Conservation (phyloP, 306 rosid species). For the Sphenostylis stenocarpa region DNA sequence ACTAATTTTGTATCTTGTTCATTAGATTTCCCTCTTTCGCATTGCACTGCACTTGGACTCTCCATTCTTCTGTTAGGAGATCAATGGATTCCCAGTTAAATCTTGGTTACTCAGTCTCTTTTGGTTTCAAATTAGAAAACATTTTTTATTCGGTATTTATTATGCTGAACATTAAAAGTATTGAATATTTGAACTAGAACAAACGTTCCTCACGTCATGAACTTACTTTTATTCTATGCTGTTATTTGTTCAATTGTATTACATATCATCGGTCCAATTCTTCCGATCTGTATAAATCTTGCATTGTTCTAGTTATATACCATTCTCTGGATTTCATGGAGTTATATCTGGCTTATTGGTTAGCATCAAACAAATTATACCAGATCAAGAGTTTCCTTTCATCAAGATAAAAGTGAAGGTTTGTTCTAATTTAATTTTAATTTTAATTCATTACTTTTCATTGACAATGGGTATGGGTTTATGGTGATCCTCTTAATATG, state of each 20-base stretch:
- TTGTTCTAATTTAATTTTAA: conserved; percentile 15
- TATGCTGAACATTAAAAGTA: neutral
- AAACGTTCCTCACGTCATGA: neutral
- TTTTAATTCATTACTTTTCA: conserved; percentile 18
- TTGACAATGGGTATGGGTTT: conserved; percentile 6
- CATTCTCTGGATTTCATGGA: conserved; percentile 93
- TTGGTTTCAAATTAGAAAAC: neutral
- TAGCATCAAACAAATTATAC: conserved; percentile 92
- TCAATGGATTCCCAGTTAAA: neutral
- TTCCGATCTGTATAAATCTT: conserved; percentile 14
- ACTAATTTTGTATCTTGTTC: neutral
- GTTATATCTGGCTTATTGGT: conserved; percentile 89
- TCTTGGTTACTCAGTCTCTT: neutral
- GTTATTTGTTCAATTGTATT: conserved; percentile 2
- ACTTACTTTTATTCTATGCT: neutral
- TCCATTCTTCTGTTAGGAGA: neutral
- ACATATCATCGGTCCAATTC: conserved; percentile 11
- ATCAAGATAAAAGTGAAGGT: conserved; percentile 80
- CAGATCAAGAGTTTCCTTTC: conserved; percentile 85
- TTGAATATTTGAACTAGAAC: neutral
- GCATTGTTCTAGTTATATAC: conserved; percentile 61
- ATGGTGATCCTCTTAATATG: conserved; percentile 28
- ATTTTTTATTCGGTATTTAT: neutral
- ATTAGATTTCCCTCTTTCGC: neutral
- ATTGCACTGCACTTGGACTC: neutral